Evolutionary conservation across 2,329 filamentous ascomycete genomes (phyloP), one percentile per base, ranked within the genome.

Genomic region (Colletotrichum paranaense): DNA sequence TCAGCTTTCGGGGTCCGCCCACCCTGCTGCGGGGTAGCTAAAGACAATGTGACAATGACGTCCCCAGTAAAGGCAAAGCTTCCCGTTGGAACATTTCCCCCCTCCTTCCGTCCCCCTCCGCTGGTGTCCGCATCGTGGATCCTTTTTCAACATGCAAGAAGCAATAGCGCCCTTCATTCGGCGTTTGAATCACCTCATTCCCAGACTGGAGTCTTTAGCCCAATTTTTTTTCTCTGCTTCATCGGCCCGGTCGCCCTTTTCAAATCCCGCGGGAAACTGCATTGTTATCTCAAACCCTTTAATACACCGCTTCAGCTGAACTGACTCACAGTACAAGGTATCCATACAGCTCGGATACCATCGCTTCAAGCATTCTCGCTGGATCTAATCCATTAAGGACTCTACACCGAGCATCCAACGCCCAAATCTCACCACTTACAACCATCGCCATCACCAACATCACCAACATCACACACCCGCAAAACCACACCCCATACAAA

Each of bases 141-240:
- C 32, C 22, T 38, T 14, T 2, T 9, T 26, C 30, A 32, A 19
- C 64, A 24, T 46, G 22, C 58, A 22, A 63, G 14, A 35, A 24
- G 56, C 16, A 38, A 42, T 46, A 9, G 30, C 11, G 42, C 4
- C 53, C 22, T 7, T 32, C 14, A 4, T 24, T 62, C 70, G 59
- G 70, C 30, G 26, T 72, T 65, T 60, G 70, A 69, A 72, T 59
- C 58, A 30, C 53, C 59, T 64, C 55, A 57, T 59, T 59, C 12
- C 19, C 7, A 26, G 11, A 42, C 38, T 42, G 38, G 16, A 42
- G 35, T 0, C 38, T 11, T 32, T 6, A 26, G 49, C 32, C 52
- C 52, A 32, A 28, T 42, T 49, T 2, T 42, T 16, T 30, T 32
- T 12, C n/a, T 1, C 6, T 38, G 32, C 46, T 38, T 58, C 42